Evolutionary conservation across 768 basidiomycete species (phyloP), one percentile per base, ranked within the genome.

Genomic region (Fomitopsis pulvina): DNA sequence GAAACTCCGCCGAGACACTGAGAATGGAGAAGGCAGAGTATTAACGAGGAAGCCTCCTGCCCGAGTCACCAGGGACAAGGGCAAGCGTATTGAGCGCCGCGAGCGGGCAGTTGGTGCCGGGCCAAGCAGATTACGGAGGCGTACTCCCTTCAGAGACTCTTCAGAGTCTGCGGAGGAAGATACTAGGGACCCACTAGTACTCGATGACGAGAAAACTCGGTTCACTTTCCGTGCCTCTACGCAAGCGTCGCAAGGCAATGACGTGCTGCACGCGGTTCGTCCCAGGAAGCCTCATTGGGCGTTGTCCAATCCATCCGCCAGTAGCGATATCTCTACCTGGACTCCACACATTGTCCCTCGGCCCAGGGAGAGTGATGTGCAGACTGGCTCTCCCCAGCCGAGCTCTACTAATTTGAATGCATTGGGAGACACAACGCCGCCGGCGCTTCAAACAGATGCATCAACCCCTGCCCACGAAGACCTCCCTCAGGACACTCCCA

Each of bases 1-100:
- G 30, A 18, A 21, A 11, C 2, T 37, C 3, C 45, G 45, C 20
- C 45, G 18, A 2, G 32, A 22, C 21, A 28, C 30, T 46, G 21
- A 34, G 41, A 2, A 32, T 27, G 48, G 16, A 43, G 38, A 43
- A 22, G 24, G 20, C 25, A 20, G 14, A 9, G 30, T 24, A 4
- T 6, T 25, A 12, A 12, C 29, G 41, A 28, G 52, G 30, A 2
- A 47, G 12, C 20, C 45, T 20, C 14, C 34, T 16, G 14, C 34
- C 4, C 34, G 34, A 12, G 42, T 37, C 14, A 18, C 34, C 22
- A 48, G 47, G 29, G 50, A 39, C 12, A 57, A 54, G 41, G 51
- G 47, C 1, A 52, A 39, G n/a, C 46, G 26, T 14, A 27, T 37
- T 3, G 22, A 11, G 14, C 32, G 14, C n/a, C 12, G 39, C 22